Evolutionary conservation across 2,329 filamentous ascomycete genomes (phyloP).

Genomic region (Ophiostoma ulmi): DNA sequence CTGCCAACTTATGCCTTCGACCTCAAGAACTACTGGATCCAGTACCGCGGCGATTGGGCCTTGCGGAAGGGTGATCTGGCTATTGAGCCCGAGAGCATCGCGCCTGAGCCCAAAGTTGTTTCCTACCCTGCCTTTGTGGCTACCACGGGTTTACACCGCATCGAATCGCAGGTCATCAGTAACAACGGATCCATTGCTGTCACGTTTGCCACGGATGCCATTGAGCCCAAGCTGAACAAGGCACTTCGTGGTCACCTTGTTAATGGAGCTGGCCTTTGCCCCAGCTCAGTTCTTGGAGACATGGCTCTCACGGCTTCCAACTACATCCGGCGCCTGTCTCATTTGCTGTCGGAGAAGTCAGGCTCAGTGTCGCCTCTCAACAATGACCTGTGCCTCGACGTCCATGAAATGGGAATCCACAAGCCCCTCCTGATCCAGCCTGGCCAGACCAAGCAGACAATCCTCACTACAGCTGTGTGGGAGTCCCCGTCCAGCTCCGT

Average conservation of each 20-base stretch:
- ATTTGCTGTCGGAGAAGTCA: conserved; percentile 27
- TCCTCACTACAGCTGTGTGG: conserved; percentile 37
- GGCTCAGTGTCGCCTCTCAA: conserved; percentile 38
- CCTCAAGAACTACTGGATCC: conserved; percentile 64
- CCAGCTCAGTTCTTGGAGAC: conserved; percentile 51
- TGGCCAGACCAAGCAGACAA: conserved; percentile 48
- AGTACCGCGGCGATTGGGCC: conserved; percentile 63
- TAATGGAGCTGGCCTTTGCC: conserved; percentile 61
- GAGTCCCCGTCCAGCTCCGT: conserved; percentile 9
- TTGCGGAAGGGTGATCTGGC: conserved; percentile 62
- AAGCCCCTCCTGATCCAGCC: conserved; percentile 61
- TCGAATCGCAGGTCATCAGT: conserved; percentile 58
- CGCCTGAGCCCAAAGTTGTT: conserved; percentile 32
- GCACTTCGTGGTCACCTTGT: conserved; percentile 61
- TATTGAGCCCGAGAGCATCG: conserved; percentile 32
- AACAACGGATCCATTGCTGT: conserved; percentile 55
- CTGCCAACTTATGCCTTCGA: conserved; percentile 69
- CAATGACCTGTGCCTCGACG: conserved; percentile 54
- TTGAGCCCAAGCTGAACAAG: conserved; percentile 56
- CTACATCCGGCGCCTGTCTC: conserved; percentile 61
- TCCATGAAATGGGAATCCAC: conserved; percentile 61
- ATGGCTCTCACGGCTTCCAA: conserved; percentile 54
- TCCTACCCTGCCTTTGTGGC: conserved; percentile 52
- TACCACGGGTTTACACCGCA: conserved; percentile 60
- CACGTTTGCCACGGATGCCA: conserved; percentile 58